Conservation (phyloP, 2,329 filamentous ascomycete genomes). For the Aureobasidium sp. region DNA sequence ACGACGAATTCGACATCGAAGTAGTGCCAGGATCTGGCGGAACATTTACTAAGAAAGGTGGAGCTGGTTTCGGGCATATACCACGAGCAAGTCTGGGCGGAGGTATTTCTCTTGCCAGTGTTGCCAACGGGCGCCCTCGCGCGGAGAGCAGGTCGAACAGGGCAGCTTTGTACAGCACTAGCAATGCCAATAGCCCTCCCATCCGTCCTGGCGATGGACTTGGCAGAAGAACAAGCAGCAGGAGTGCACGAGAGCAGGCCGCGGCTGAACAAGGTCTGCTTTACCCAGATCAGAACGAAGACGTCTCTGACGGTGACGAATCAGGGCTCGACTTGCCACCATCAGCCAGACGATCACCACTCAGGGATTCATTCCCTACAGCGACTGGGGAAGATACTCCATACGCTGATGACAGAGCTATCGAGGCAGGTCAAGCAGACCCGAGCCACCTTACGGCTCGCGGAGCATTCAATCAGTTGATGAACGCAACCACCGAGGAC, state of each 20-base stretch:
- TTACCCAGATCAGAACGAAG: conserved; percentile 30
- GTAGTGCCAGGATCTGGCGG: conserved; percentile 54
- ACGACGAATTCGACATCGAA: conserved; percentile 98
- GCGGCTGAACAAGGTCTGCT: conserved; percentile 48
- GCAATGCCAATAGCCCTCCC: conserved; percentile 45
- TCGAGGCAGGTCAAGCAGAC: conserved; percentile 17
- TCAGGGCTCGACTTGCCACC: conserved; percentile 53
- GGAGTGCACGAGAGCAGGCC: conserved; percentile 36
- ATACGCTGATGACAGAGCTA: not conserved
- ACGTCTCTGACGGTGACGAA: conserved; percentile 44
- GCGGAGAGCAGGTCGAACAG: conserved; percentile 30
- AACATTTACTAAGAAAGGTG: conserved; percentile 72
- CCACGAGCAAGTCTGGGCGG: conserved; percentile 49
- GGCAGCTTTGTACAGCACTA: conserved; percentile 52
- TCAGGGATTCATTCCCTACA: conserved; percentile 16
- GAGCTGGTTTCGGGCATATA: conserved; percentile 66
- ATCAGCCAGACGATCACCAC: conserved; percentile 40
- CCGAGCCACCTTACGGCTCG: conserved; percentile 51
- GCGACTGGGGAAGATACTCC: conserved; percentile 12
- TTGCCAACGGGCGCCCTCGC: conserved; percentile 28
- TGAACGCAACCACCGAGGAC: conserved; percentile 71
- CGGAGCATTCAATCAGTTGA: conserved; percentile 69
- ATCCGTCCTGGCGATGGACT: conserved; percentile 30
- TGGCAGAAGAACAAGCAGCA: conserved; percentile 45
- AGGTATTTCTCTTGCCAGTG: conserved; percentile 46